Percentiles rank a stretch among this genome's conserved stretches.
Conservation (phyloP, 768 basidiomycete species). For the Boletellus ananas region DNA sequence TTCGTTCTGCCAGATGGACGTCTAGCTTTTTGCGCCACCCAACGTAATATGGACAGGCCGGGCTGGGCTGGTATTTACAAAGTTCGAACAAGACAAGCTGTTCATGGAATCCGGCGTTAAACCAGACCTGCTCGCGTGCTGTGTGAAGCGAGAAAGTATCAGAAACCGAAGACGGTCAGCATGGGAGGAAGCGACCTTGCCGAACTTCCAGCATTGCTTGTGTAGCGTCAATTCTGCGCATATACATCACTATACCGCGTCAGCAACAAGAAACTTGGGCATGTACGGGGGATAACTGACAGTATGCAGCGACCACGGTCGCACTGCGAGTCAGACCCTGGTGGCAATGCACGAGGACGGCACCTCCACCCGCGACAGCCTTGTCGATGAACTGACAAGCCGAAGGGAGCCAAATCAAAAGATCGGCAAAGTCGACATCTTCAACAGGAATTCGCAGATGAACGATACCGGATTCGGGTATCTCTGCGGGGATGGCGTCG, state of each 20-base stretch:
- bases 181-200: conserved; percentile 39
- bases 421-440: conserved; percentile 66
- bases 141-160: background rate
- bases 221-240: conserved; percentile 51
- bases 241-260: conserved; percentile 57
- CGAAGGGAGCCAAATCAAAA: conserved; percentile 61
- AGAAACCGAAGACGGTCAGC: conserved; percentile 3
- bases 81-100: conserved; percentile 74
- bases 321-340: conserved; percentile 67
- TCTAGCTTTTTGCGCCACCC: conserved; percentile 61
- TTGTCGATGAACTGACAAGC: conserved; percentile 66
- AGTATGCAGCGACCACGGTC: conserved; percentile 70
- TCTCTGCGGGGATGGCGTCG: conserved; percentile 68
- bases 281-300: conserved; percentile 39
- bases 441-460: conserved; percentile 71
- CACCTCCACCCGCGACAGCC: conserved; percentile 54
- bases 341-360: conserved; percentile 63
- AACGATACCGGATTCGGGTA: conserved; percentile 61
- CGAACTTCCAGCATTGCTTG: conserved; percentile 60
- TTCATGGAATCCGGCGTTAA: conserved; percentile 74
- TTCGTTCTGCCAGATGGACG: conserved; percentile 38
- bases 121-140: conserved; percentile 79
- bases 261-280: conserved; percentile 6
- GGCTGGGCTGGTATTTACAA: conserved; percentile 62
- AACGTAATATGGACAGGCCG: conserved; percentile 58